Percentiles rank a stretch among this genome's conserved stretches.
These are phyloP conservation scores for Lactarius tabidus DNA, from an alignment of 768 basidiomycete species.

Conservation along the genomic window DNA sequence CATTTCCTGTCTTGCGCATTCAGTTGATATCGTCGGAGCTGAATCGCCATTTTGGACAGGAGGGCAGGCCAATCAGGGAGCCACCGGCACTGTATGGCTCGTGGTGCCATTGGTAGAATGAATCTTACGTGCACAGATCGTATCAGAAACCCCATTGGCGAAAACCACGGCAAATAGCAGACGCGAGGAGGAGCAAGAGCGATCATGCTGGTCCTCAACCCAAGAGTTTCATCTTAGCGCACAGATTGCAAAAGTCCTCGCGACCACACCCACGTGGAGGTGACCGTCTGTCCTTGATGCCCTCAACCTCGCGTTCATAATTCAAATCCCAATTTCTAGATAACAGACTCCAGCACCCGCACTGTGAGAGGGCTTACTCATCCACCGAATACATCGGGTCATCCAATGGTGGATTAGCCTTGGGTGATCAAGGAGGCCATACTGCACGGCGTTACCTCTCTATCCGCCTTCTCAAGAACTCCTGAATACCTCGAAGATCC, in stretches of 20 bases:
- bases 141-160: not conserved
- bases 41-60: not conserved
- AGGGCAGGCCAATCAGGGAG: not conserved
- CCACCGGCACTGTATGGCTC: not conserved
- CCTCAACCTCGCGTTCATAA: conserved; percentile 2
- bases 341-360: not conserved
- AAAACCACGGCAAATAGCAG: not conserved
- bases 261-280: not conserved
- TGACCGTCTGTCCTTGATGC: not conserved
- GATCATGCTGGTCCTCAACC: not conserved
- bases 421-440: not conserved
- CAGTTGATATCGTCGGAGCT: not conserved
- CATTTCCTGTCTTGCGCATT: not conserved
- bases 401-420: not conserved
- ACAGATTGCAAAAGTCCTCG: not conserved
- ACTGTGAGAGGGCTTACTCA: conserved; percentile 5
- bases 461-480: not conserved
- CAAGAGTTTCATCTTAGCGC: not conserved
- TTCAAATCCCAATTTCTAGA: not conserved
- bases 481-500: not conserved
- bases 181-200: not conserved
- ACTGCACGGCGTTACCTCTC: not conserved
- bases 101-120: not conserved
- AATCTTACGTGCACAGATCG: not conserved
- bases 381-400: conserved; percentile 14